These are phyloP conservation scores for Ampelocalamus luodianensis DNA, from an alignment of 176 grass and related monocot genomes.

Conservation along the genomic window DNA sequence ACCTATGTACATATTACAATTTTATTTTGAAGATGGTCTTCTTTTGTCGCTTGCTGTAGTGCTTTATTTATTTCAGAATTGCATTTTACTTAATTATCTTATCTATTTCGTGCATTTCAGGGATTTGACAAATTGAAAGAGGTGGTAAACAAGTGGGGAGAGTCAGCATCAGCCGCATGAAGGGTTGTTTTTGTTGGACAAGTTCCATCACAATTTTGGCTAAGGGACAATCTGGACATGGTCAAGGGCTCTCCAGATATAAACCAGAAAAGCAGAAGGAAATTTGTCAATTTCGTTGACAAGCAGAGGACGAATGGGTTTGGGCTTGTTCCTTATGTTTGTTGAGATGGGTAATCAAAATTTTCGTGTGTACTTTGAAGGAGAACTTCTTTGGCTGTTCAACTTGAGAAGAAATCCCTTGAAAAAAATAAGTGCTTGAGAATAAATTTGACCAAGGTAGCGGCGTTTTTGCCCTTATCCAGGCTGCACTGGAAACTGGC, in stretches of 20 bases:
- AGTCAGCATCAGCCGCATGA: conserved; percentile 51
- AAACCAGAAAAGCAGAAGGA: background rate
- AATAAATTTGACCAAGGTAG: conserved; percentile 26
- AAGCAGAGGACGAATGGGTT: background rate
- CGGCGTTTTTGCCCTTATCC: background rate
- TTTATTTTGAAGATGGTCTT: background rate
- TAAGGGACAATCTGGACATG: background rate
- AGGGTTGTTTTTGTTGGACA: background rate
- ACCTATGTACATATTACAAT: background rate
- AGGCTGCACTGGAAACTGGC: too few species aligned
- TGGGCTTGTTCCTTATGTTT: background rate
- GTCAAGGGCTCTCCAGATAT: background rate
- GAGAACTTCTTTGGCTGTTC: background rate
- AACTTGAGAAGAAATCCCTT: conserved; percentile 48
- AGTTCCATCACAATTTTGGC: conserved; percentile 28
- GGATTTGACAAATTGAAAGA: conserved; percentile 89
- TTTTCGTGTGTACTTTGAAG: conserved; percentile 20
- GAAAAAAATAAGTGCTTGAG: background rate
- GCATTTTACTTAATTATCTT: background rate
- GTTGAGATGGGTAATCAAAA: background rate
- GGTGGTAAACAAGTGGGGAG: conserved; percentile 66
- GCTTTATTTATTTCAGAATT: background rate
- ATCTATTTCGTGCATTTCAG: conserved; percentile 42
- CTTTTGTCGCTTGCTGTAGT: conserved; percentile 1
- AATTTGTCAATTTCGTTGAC: conserved; percentile 54